Evolutionary conservation across 257 asterid genomes (phyloP).

Genomic region (Coffea canephora): DNA sequence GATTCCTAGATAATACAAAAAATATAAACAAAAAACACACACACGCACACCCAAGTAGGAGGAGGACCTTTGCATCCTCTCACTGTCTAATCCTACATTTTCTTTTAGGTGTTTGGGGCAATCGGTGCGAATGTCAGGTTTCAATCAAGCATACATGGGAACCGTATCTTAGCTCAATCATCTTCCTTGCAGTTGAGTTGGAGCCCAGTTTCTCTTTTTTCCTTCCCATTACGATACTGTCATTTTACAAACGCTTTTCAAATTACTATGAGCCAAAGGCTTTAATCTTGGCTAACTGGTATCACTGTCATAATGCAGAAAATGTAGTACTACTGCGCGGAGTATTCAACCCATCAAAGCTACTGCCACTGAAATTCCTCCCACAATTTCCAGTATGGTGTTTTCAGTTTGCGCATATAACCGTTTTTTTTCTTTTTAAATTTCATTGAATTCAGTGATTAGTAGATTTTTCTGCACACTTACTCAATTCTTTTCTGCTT

Average conservation of each 20-base stretch:
- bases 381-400: conserved; percentile 60
- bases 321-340: conserved; percentile 17
- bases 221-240: background rate
- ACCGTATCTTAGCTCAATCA: conserved; percentile 35
- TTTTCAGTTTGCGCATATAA: background rate
- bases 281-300: background rate
- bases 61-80: background rate
- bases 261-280: background rate
- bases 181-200: conserved; percentile 63
- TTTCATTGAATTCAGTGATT: conserved; percentile 6
- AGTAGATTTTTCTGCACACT: conserved; percentile 19
- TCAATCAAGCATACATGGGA: conserved; percentile 57
- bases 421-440: background rate
- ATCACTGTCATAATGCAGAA: conserved; percentile 32
- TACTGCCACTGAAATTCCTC: conserved; percentile 76
- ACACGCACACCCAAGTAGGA: too few species aligned
- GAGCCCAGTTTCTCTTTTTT: background rate
- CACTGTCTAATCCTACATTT: background rate
- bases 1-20: too few species aligned
- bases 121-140: conserved; percentile 38
- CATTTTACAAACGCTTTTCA: conserved; percentile 5
- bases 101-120: conserved; percentile 39
- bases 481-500: conserved; percentile 14
- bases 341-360: conserved; percentile 59
- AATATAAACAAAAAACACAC: too few species aligned